Conservation (phyloP, 305 asterid genomes). For the Fraxinus albicans region DNA sequence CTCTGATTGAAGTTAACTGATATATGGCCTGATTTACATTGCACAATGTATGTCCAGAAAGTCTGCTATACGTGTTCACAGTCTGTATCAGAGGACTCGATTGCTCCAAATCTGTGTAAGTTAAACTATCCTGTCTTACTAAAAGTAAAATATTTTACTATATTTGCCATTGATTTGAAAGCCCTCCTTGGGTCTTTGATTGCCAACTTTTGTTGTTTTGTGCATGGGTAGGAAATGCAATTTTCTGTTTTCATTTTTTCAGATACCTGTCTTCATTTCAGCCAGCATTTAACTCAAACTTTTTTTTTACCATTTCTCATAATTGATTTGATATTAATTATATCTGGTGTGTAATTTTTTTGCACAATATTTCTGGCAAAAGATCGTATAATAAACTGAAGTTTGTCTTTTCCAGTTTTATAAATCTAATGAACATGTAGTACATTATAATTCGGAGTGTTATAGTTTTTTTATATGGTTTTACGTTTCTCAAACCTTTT, state of each 20-base stretch:
- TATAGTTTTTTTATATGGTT: neutral
- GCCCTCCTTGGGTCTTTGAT: constrained; percentile 7
- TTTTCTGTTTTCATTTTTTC: neutral
- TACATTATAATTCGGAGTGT: constrained; percentile 12
- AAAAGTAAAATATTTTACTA: neutral
- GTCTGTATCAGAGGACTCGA: constrained; percentile 56
- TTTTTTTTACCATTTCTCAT: neutral
- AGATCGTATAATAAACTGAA: constrained; percentile 1
- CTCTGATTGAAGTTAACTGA: constrained; percentile 5
- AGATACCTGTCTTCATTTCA: neutral
- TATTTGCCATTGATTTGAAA: neutral
- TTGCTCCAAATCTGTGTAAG: constrained; percentile 91
- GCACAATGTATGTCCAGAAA: constrained; percentile 64
- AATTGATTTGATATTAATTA: neutral
- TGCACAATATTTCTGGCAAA: constrained; percentile 1
- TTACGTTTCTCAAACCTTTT: neutral
- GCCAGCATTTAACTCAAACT: neutral
- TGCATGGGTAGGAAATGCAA: neutral
- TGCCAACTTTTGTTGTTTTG: neutral
- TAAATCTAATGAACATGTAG: neutral
- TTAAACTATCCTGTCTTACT: constrained; percentile 20
- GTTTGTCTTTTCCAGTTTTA: neutral
- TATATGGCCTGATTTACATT: constrained; percentile 20
- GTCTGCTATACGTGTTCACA: constrained; percentile 82
- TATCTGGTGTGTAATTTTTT: neutral